A percentile compares a stretch with the other conserved stretches of the same genome.
These are phyloP conservation scores for Mycogone perniciosa DNA, from an alignment of 2,329 filamentous ascomycete genomes.

Conservation along the genomic window DNA sequence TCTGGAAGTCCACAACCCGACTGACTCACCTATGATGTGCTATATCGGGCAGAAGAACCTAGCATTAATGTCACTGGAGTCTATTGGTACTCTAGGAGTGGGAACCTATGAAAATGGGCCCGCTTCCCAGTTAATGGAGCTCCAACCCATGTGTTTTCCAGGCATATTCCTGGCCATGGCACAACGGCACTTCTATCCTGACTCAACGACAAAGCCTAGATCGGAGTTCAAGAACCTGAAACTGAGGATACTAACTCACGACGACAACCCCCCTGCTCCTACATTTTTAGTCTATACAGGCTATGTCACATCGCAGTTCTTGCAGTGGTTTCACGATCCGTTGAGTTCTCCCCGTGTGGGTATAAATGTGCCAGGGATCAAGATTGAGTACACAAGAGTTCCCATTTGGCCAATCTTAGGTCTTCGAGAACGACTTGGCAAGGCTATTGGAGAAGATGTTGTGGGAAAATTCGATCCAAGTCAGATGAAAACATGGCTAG, in stretches of 20 bases:
- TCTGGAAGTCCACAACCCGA: conserved; percentile 17
- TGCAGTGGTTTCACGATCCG: conserved; percentile 46
- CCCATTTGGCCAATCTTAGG: conserved; percentile 50
- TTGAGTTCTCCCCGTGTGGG: conserved; percentile 29
- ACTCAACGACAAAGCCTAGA: conserved; percentile 17
- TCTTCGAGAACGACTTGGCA: conserved; percentile 48
- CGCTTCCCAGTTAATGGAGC: conserved; percentile 40
- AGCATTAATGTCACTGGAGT: conserved; percentile 36
- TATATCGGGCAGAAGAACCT: conserved; percentile 46
- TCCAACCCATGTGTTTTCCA: conserved; percentile 44
- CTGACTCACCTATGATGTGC: conserved; percentile 31
- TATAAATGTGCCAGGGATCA: conserved; percentile 30
- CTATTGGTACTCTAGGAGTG: conserved; percentile 41
- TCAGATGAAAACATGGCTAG: conserved; percentile 42
- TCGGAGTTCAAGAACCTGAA: conserved; percentile 41
- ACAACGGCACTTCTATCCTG: conserved; percentile 45
- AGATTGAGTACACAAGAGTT: conserved; percentile 42
- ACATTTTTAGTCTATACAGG: conserved; percentile 50
- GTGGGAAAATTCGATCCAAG: conserved; percentile 37
- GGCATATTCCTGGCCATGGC: conserved; percentile 51
- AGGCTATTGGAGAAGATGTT: conserved; percentile 45
- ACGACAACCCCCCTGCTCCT: conserved; percentile 34
- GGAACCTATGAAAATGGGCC: conserved; percentile 37
- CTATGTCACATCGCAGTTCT: conserved; percentile 40
- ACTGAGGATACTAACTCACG: conserved; percentile 45